Evolutionary conservation across 2,329 filamentous ascomycete genomes (phyloP).

Genomic region (Clonostachys rhizophaga): DNA sequence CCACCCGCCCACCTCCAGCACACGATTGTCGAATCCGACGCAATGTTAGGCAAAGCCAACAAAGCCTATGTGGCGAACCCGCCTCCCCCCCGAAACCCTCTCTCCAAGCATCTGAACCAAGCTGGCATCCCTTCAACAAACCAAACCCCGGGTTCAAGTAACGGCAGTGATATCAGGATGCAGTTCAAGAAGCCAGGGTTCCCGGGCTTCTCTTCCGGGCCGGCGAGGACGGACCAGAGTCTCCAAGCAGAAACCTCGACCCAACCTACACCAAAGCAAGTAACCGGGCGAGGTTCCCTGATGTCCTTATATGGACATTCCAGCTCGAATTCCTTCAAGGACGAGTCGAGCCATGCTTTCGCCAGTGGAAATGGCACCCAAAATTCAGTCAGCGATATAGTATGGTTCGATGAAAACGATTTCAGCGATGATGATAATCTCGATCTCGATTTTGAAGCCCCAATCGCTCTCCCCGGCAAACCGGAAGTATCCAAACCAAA

Average conservation of each 20-base stretch:
- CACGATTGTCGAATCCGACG: slow-evolving; percentile 8
- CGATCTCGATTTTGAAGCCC: slow-evolving; percentile 63
- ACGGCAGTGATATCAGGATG: slow-evolving; percentile 38
- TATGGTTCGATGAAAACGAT: slow-evolving; percentile 73
- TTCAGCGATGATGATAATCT: slow-evolving; percentile 81
- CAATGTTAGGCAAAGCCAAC: slow-evolving; percentile 29
- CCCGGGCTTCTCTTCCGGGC: slow-evolving; percentile 25
- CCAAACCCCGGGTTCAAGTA: not conserved
- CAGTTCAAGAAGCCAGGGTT: slow-evolving; percentile 40
- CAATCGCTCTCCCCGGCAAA: slow-evolving; percentile 36
- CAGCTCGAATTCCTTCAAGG: slow-evolving; percentile 36
- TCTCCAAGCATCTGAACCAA: slow-evolving; percentile 50
- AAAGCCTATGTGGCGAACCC: slow-evolving; percentile 30
- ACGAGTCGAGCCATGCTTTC: slow-evolving; percentile 22
- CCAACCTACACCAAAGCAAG: slow-evolving; percentile 7
- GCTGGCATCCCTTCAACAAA: slow-evolving; percentile 48
- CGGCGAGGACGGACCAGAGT: slow-evolving; percentile 27
- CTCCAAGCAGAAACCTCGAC: slow-evolving; percentile 19
- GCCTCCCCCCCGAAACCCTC: slow-evolving; percentile 21
- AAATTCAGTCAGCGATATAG: slow-evolving; percentile 20
- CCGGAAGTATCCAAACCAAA: slow-evolving; percentile 8
- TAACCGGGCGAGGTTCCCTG: slow-evolving; percentile 15
- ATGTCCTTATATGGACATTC: slow-evolving; percentile 37
- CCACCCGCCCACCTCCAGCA: slow-evolving; percentile 11
- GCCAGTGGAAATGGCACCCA: slow-evolving; percentile 15